Conservation (phyloP, 164 flowering plant genomes). For the Akebia trifoliata region DNA sequence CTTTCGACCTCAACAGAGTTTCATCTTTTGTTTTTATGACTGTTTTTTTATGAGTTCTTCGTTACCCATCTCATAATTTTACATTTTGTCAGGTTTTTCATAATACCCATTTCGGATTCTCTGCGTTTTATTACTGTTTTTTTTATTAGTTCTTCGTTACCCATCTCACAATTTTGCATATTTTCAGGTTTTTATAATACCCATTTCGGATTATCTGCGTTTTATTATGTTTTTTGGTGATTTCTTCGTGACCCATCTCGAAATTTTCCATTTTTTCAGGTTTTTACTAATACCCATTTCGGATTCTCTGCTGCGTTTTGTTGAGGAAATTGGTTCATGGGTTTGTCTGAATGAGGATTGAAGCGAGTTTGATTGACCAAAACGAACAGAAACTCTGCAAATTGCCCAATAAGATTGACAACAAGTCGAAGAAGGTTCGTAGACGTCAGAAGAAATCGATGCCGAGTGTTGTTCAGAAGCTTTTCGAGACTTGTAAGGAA, state of each 20-base stretch:
- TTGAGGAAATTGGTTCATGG: not conserved
- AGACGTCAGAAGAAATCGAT: constrained; percentile 6
- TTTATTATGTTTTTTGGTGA: not conserved
- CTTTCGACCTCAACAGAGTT: no score
- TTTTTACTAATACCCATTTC: not conserved
- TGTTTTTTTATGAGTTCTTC: constrained; percentile 1
- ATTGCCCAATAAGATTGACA: constrained; percentile 3
- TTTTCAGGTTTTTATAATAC: not conserved
- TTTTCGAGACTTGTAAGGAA: constrained; percentile 48
- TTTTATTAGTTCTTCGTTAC: constrained; percentile 1
- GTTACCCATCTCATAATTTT: constrained; percentile 4
- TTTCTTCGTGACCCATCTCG: constrained; percentile 6
- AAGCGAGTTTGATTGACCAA: constrained; percentile 9
- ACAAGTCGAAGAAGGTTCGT: not conserved
- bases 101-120: not conserved
- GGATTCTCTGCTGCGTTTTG: not conserved
- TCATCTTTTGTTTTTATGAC: not conserved
- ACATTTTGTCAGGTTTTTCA: not conserved
- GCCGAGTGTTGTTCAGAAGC: constrained; percentile 34
- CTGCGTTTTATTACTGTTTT: not conserved
- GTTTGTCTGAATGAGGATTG: constrained; percentile 8
- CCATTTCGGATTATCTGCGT: not conserved
- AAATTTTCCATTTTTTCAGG: not conserved
- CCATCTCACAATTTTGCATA: constrained; percentile 2
- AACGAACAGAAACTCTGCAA: constrained; percentile 1